Evolutionary conservation across 2,329 filamentous ascomycete species (phyloP), one percentile per base, ranked within the genome.

Genomic region (Waltergamsia citrina): DNA sequence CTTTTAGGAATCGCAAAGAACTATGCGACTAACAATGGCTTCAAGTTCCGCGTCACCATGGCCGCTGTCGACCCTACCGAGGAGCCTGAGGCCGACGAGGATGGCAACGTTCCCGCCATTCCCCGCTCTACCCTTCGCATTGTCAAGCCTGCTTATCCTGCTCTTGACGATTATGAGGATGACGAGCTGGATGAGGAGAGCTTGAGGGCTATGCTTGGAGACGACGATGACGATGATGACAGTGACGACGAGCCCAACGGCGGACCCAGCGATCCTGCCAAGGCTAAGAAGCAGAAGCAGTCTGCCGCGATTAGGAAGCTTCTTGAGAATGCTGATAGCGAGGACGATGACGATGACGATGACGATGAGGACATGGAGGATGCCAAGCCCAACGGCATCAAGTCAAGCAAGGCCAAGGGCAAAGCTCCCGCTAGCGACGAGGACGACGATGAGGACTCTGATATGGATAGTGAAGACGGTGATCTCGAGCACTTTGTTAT

Each of bases 1-100:
- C 22, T 19, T 20, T 17, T 5, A 10, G 17, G 7, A 18, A 15
- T 17, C 6, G n/a, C 14, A 9, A 29, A 9, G 10, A 12, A 8
- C 6, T 15, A 7, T 18, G 18, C 15, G 21, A 18, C 18, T 22
- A 24, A 33, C 33, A 37, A 21, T 28, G 15, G 17, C 32, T 15
- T 26, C 19, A 51, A 94, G 88, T 93, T 95, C 67, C 86, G 86
- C 58, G 86, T 98, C 54, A 96, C 88, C 52, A 98, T 98, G 92
- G 92, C 93, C 51, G 92, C 92, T 45, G 81, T 98, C 57, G 90
- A 98, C 57, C 92, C 92, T 38, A 86, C 77, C 51, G 84, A 84
- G 49, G 70, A 77, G 48, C 72, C 79, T 23, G 73, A 85, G 57
- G 69, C 69, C 38, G 78, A 80, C 46, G 69, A 70, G 38, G 71